Percentiles rank a stretch among this genome's conserved stretches.
Conservation (phyloP, 805 yeast genomes). For the Candida silvicultrix region DNA sequence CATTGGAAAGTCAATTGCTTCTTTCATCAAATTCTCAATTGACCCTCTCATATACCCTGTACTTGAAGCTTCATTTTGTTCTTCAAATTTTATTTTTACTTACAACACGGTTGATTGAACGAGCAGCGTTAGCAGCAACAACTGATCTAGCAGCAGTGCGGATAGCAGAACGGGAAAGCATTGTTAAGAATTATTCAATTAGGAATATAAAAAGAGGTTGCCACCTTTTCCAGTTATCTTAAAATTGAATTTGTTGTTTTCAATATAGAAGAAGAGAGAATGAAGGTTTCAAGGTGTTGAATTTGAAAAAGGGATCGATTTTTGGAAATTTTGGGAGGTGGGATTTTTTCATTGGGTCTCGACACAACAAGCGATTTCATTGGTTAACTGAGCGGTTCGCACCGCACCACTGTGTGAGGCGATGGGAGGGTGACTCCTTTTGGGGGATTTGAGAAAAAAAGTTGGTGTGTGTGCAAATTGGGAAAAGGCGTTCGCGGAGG, state of each 20-base stretch:
- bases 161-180: constrained; percentile 85
- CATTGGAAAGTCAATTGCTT: background rate
- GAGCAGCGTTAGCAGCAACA: constrained; percentile 47
- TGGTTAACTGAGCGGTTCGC: background rate
- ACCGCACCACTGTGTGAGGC: background rate
- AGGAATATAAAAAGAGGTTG: constrained; percentile 3
- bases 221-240: background rate
- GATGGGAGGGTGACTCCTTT: background rate
- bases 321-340: constrained; percentile 7
- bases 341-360: constrained; percentile 6
- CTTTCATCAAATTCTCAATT: background rate
- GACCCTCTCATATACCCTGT: too few species aligned
- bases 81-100: too few species aligned
- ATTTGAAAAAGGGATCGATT: constrained; percentile 15
- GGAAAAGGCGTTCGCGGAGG: too few species aligned
- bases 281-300: constrained; percentile 1
- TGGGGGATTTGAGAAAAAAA: too few species aligned
- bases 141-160: constrained; percentile 83
- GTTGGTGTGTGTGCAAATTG: too few species aligned
- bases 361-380: background rate
- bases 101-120: constrained; percentile 31
- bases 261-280: background rate
- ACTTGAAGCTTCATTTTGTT: too few species aligned
- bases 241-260: constrained; percentile 1
- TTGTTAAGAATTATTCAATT: constrained; percentile 22